phyloP scores from a whole-genome alignment of 1,284 basidiomycete genomes.

The Trametes polyzona region DNA sequence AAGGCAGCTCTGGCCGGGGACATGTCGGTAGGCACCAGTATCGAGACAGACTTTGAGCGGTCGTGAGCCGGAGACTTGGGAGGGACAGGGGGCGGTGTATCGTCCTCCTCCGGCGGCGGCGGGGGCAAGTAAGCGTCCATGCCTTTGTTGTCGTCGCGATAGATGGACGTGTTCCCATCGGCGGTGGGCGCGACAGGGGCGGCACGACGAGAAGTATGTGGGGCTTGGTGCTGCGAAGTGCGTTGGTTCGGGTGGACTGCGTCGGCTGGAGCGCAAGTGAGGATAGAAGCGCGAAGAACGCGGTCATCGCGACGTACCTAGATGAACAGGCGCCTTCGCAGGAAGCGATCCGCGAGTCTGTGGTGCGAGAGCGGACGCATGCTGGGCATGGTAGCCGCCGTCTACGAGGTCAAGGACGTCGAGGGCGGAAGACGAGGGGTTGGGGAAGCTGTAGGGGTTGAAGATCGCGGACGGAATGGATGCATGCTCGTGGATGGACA shows the following conservation, averaged over 20 bases:
- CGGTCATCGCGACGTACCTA: slow-evolving; percentile 7
- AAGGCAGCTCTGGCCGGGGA: slow-evolving; percentile 16
- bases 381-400: neutral
- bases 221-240: neutral
- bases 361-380: neutral
- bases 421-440: neutral
- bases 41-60: slow-evolving; percentile 24
- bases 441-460: slow-evolving; percentile 5
- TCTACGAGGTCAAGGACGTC: slow-evolving; percentile 2
- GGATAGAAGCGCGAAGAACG: slow-evolving; percentile 2
- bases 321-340: neutral
- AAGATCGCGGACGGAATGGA: neutral
- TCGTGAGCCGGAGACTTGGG: slow-evolving; percentile 15
- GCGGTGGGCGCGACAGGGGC: neutral
- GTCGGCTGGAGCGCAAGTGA: slow-evolving; percentile 3
- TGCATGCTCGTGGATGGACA: slow-evolving; percentile 1
- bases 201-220: slow-evolving; percentile 9
- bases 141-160: slow-evolving; percentile 1
- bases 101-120: neutral
- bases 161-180: neutral
- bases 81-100: slow-evolving; percentile 22
- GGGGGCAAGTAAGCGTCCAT: neutral
- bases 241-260: neutral
- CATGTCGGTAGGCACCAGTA: slow-evolving; percentile 26
- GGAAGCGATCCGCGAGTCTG: slow-evolving; percentile 1